These are phyloP conservation scores for Elsinoe batatas DNA, from an alignment of 2,329 filamentous ascomycete genomes.

Conservation along the genomic window DNA sequence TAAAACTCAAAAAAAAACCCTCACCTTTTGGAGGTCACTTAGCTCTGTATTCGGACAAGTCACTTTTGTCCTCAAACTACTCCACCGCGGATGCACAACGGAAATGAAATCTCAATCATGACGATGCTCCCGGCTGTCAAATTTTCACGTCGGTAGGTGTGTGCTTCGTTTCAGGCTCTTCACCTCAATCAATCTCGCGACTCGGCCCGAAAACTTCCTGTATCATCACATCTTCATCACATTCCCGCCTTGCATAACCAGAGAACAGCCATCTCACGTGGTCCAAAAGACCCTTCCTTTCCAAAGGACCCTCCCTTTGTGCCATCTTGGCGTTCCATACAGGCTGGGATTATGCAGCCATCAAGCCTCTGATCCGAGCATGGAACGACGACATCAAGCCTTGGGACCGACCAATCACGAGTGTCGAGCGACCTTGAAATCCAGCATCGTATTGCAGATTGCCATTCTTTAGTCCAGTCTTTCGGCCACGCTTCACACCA, in stretches of 20 bases:
- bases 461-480: not conserved
- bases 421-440: not conserved
- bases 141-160: not conserved
- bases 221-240: not conserved
- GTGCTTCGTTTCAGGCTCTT: conserved; percentile 4
- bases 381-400: not conserved
- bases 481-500: not conserved
- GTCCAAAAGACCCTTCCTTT: not conserved
- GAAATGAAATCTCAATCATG: not conserved
- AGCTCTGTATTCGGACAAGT: no score
- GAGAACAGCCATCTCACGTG: conserved; percentile 1
- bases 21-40: not conserved
- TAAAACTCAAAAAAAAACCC: not conserved
- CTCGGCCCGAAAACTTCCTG: not conserved
- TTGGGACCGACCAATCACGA: not conserved
- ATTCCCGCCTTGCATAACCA: not conserved
- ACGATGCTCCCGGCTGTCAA: not conserved
- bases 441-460: no score
- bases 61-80: not conserved
- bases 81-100: not conserved
- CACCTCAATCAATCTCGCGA: not conserved
- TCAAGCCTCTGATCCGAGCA: not conserved
- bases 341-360: not conserved
- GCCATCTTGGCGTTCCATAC: not conserved
- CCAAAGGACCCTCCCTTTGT: not conserved